These are phyloP conservation scores for Bacterosira constricta DNA, from an alignment of 108 stramenopile species.

Conservation along the genomic window DNA sequence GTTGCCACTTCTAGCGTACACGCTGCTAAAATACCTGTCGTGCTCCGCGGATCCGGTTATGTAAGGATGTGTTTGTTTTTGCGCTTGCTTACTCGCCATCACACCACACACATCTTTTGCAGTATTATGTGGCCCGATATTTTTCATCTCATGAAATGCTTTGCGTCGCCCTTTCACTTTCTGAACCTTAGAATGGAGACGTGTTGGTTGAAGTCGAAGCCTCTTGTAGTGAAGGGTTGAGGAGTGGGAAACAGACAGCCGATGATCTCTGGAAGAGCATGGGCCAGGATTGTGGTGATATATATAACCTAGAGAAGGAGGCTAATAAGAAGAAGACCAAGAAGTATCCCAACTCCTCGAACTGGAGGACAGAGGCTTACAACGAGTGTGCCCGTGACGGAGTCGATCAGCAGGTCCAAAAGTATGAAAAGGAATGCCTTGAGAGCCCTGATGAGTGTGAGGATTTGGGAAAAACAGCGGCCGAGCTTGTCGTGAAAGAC, in stretches of 20 bases:
- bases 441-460: background rate
- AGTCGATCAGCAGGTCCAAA: background rate
- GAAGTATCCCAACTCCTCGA: background rate
- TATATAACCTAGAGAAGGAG: background rate
- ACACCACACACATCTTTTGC: no score
- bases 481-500: background rate
- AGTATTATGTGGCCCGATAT: no score
- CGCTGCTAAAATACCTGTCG: background rate
- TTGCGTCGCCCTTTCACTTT: background rate
- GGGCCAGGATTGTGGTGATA: background rate
- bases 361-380: background rate
- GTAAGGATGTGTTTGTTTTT: no score
- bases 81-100: no score
- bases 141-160: no score
- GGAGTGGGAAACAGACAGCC: background rate
- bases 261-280: background rate
- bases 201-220: background rate
- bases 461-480: background rate
- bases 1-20: background rate
- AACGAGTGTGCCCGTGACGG: background rate
- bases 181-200: background rate
- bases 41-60: background rate
- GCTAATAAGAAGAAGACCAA: background rate
- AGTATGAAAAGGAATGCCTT: background rate
- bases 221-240: background rate